phyloP scores from a whole-genome alignment of 768 basidiomycete genomes.

The Mycena albidolilacea region DNA sequence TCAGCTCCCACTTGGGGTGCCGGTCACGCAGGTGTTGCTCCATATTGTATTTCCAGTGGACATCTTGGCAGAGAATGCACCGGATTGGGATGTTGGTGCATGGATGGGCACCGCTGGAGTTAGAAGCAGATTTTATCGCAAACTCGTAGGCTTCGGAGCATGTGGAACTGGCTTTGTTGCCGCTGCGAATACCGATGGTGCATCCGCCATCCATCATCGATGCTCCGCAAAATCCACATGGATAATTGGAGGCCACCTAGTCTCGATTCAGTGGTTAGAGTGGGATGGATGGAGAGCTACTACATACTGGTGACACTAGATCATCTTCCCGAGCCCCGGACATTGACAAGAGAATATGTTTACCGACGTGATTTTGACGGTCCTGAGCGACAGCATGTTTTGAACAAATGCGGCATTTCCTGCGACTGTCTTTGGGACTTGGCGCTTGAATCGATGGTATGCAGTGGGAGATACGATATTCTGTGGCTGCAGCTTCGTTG shows the following conservation, averaged over 20 bases:
- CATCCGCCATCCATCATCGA: background rate
- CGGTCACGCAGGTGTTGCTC: background rate
- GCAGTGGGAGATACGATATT: conserved; percentile 1
- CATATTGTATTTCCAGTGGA: conserved; percentile 24
- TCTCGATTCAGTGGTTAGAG: background rate
- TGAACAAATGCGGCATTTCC: conserved; percentile 1
- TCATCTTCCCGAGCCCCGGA: background rate
- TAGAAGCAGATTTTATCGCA: background rate
- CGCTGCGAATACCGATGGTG: background rate
- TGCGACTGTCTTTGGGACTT: background rate
- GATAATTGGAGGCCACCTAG: background rate
- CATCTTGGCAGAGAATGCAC: background rate
- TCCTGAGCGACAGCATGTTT: conserved; percentile 13
- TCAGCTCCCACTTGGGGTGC: conserved; percentile 14
- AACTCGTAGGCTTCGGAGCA: conserved; percentile 8
- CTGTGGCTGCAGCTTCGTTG: background rate
- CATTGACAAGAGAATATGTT: conserved; percentile 6
- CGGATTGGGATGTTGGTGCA: conserved; percentile 14
- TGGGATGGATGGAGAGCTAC: background rate
- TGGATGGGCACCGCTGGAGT: background rate
- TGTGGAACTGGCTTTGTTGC: background rate
- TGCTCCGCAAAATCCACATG: conserved; percentile 18
- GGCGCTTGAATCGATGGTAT: conserved; percentile 6
- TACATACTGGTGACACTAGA: background rate
- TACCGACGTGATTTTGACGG: conserved; percentile 27